Evolutionary conservation across 177 flowering plant genomes (phyloP), one percentile per base, ranked within the genome.

Genomic region (Vitis hybrid): DNA sequence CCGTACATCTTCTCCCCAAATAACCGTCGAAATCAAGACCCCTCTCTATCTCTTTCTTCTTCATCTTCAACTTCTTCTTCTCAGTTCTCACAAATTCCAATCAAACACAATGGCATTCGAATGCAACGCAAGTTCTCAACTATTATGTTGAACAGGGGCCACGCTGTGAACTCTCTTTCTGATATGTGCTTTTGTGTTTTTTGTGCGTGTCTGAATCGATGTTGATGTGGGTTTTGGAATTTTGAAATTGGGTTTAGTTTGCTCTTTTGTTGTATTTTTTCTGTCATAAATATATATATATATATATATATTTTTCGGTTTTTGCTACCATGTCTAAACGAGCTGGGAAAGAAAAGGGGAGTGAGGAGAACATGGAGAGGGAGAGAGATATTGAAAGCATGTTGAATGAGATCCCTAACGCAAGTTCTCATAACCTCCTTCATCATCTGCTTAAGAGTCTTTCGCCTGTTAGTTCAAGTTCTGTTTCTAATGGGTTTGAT

Each of bases 401-500:
- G 50, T 70, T 55, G 51, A 63, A 55, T 55, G 77, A 66, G 67
- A 62, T 71, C 62, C 65, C 50, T 15, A 58, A 68, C 18, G 62
- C 51, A 64, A 34, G 73, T 10, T 59, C 22, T 68, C 50, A 29
- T 0, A 63, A 63, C 34, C 53, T 63, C 26, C 50, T 60, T 56
- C 73, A 66, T 57, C 70, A 48, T 29, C 60, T 53, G 20, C 61
- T 8, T 20, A 55, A 39, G 65, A 14, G 54, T 50, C 59, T 10
- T 61, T 50, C 59, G 1, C 53, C 76, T 48, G 12, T 48, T 51
- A 39, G 65, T 61, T 59, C 77, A 19, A 68, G 68, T 62, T 69
- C 67, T 63, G 53, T 51, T 63, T 68, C 67, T 8, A 52, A 64
- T 72, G 74, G 73, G 65, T 69, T 75, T 60, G 74, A 63, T 5